Percentiles rank a stretch among this genome's conserved stretches.
These are phyloP conservation scores for Corinectria fuckeliana DNA, from an alignment of 2,329 filamentous ascomycete genomes.

Conservation along the genomic window DNA sequence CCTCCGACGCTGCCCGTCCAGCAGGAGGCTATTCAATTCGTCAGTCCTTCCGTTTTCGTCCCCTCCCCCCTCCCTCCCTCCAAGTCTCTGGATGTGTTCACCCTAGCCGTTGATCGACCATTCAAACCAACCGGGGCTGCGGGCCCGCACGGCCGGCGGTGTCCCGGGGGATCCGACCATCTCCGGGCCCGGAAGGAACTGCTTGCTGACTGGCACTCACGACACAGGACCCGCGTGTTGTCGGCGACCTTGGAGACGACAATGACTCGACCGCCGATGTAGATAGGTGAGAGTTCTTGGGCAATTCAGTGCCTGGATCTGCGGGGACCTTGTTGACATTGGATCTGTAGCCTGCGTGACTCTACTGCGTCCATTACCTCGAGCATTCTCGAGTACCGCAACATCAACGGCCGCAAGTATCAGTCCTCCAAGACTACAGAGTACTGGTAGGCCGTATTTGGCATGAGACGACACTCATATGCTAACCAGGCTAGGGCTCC, in stretches of 20 bases:
- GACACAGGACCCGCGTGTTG: constrained; percentile 19
- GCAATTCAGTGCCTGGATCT: not conserved
- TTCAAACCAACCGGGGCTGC: too few species aligned
- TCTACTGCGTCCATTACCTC: constrained; percentile 24
- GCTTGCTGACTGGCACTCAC: not conserved
- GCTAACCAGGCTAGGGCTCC: constrained; percentile 18
- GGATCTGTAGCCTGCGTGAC: constrained; percentile 12
- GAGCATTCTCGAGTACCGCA: constrained; percentile 36
- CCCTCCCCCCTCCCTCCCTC: not conserved
- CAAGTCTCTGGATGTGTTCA: too few species aligned
- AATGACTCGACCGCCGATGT: constrained; percentile 1
- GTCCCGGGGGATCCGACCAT: not conserved
- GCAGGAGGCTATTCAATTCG: not conserved
- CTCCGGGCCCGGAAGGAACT: not conserved
- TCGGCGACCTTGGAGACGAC: constrained; percentile 15
- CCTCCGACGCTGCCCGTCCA: not conserved
- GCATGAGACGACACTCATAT: accelerated
- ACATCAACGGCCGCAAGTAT: constrained; percentile 38
- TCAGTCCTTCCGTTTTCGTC: not conserved
- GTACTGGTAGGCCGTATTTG: constrained; percentile 34
- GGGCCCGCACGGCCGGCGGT: not conserved
- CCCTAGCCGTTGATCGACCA: too few species aligned
- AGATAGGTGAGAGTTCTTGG: constrained; percentile 9
- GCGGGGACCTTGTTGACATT: not conserved
- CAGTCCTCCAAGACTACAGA: constrained; percentile 35